Base-by-base conservation (phyloP, 306 rosid genomes). In the Myrica gale region DNA sequence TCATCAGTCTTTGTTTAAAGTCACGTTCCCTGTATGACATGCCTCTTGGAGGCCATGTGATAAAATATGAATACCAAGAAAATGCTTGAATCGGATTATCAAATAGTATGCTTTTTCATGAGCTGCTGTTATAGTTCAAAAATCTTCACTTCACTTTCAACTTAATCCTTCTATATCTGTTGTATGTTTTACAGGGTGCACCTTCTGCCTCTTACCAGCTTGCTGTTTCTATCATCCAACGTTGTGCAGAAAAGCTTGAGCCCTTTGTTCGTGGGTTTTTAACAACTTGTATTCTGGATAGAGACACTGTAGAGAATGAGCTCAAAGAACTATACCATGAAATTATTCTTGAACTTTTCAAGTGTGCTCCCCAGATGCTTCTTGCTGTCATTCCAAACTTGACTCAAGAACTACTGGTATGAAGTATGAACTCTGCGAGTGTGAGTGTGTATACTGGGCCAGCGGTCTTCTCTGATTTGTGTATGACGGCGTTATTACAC, bases 351-450 rank as follows among this genome's bases (percentile, higher is more conserved):
- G 80, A 85, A 85, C 80, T 92, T 77, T 88, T 86, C 76, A 82
- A 84, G 76, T 88, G 92, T 79, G 91, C 92, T 26, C 97, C 99
- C 82, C 85, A 86, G 80, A 87, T 92, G 89, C 97, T 92, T 86
- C 81, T 83, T 74, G 85, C 88, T 63, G 91, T 89, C 78, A 87
- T 92, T 74, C 99, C 97, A 45, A 85, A 84, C 84, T 86, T 95
- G 83, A 84, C 83, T 74, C 87, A 85, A 45, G 97, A 92, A 69
- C 80, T 95, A 68, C 78, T 81, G 93, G n/a, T n/a, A n/a, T n/a
- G n/a, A n/a, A n/a, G 99, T 95, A 79, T 69, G 70, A 41, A 7
- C 10, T 65, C 26, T 41, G 13, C 16, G 23, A 16, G 62, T 9
- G 60, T 17, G 57, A 4, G 55, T 16, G 60, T 1, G 37, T 2